Evolutionary conservation across 768 basidiomycete genomes (phyloP).

Genomic region (Russula ochroleuca): DNA sequence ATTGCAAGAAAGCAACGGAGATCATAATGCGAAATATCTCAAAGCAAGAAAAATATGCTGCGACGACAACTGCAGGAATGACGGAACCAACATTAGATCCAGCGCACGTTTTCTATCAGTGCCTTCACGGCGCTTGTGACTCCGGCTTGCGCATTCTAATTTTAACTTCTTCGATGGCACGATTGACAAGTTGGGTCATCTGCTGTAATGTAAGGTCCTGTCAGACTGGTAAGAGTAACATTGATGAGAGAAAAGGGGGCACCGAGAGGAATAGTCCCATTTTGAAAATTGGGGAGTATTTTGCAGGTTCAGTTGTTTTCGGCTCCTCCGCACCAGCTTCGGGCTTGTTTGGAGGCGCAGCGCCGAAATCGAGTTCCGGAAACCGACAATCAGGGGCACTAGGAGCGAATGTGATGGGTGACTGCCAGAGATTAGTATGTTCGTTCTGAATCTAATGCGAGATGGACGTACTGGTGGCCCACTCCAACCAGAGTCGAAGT

Average conservation of each 20-base stretch:
- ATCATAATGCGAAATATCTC: not conserved
- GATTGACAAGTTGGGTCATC: not conserved
- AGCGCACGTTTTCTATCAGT: not conserved
- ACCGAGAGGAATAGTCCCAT: slow-evolving; percentile 7
- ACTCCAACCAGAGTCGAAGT: not conserved
- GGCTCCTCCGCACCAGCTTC: not conserved
- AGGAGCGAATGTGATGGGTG: slow-evolving; percentile 16
- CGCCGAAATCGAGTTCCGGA: not conserved
- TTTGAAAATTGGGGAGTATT: slow-evolving; percentile 8
- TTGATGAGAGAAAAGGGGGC: not conserved
- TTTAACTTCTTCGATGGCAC: slow-evolving; percentile 15
- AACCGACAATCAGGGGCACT: not conserved
- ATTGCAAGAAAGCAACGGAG: not conserved
- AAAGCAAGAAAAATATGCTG: not conserved
- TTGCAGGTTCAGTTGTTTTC: not conserved
- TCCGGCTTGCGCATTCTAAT: slow-evolving; percentile 15
- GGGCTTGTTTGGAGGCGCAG: not conserved
- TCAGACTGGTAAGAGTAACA: not conserved
- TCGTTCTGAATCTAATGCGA: not conserved
- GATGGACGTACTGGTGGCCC: slow-evolving; percentile 2
- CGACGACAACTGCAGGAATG: not conserved
- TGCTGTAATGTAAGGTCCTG: not conserved
- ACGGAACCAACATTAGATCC: not conserved
- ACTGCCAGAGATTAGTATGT: slow-evolving; percentile 2
- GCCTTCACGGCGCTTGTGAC: not conserved